Evolutionary conservation across 371 early-diverging fungal species (phyloP), one percentile per base, ranked within the genome.

Genomic region (Mucor irregularis): DNA sequence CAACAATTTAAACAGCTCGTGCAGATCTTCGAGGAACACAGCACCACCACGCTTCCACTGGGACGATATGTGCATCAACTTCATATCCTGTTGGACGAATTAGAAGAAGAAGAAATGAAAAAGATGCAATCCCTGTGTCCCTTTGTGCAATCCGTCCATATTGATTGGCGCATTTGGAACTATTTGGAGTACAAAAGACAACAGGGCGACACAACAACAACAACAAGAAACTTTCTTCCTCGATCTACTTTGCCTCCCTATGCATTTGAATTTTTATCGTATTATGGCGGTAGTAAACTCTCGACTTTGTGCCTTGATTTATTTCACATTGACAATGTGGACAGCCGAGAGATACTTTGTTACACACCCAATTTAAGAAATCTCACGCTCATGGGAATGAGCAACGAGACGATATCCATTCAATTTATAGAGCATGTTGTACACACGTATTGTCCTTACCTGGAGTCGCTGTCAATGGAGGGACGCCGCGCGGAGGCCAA

Each of bases 91-190:
- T 19, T 58, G 13, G 46, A 39, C 21, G 22, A 49, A 44, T 21
- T 58, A 22, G 24, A 50, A 2, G 44, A 58, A 58, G 21, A 46
- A 6, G 52, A 58, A 17, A 30, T 58, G 29, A 16, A 13, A 17
- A 9, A 9, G 10, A 25, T 52, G 3, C 45, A 58, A 37, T 8
- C 19, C 2, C 7, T 45, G 11, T 58, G 59, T 31, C 59, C 59
- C 0, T 45, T 24, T 28, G 33, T 58, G 21, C 59, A 52, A 33
- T 37, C 59, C 1, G 33, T 58, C 16, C 53, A 58, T 31, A 17
- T 58, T 16, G 53, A 58, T 33, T 45, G 59, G 47, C 46, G 53
- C 17, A 58, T 52, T 5, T 58, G 58, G 58, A 50, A 58, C 34
- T 56, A 56, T 25, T 24, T 49, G 8, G 37, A 19, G n/a, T 55